Conservation (phyloP, 306 rosid species). For the Lithocarpus polystachyus region DNA sequence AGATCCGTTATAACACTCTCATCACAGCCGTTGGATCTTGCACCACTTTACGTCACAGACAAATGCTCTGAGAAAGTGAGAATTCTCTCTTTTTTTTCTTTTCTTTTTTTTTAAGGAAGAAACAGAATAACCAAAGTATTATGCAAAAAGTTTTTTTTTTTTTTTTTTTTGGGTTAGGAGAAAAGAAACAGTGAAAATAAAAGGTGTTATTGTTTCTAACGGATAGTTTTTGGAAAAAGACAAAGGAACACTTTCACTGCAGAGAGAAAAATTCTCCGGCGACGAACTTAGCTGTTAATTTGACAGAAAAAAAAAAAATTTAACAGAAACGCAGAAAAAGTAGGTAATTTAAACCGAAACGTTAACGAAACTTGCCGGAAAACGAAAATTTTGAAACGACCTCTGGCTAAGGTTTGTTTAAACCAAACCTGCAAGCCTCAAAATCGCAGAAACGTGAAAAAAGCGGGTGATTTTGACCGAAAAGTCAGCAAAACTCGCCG, state of each 20-base stretch:
- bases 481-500: neutral
- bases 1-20: constrained; percentile 36
- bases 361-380: too few species aligned
- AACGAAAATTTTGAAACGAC: too few species aligned
- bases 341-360: too few species aligned
- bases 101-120: too few species aligned
- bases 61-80: neutral
- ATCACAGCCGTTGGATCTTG: constrained; percentile 36
- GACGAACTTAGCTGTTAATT: neutral
- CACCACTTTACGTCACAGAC: neutral
- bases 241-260: constrained; percentile 7
- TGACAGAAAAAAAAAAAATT: neutral
- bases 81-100: neutral
- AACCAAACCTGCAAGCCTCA: too few species aligned
- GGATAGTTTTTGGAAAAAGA: constrained; percentile 10
- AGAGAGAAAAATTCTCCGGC: constrained; percentile 1
- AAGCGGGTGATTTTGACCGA: neutral
- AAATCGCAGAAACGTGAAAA: neutral
- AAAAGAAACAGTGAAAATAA: neutral
- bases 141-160: neutral
- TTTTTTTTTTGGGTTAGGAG: neutral
- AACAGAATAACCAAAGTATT: neutral
- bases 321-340: too few species aligned
- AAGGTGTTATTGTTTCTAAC: neutral
- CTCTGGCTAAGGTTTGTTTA: too few species aligned